Evolutionary conservation across 257 asterid species (phyloP).

Genomic region (Nicotiana tomentosiformis): DNA sequence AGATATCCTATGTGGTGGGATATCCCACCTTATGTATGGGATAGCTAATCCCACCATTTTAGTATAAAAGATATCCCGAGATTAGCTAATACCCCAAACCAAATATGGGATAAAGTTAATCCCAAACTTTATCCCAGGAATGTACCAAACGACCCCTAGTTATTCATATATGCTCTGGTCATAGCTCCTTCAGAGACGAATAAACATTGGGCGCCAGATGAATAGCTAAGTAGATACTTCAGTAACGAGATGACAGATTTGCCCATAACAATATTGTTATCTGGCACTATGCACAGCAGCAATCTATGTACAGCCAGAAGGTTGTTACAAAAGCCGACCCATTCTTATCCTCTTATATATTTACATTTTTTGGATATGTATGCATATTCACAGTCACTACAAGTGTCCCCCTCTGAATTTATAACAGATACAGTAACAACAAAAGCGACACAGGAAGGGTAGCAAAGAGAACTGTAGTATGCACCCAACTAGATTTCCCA

Average conservation of each 20-base stretch:
- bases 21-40: too few relatives aligned
- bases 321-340: not conserved
- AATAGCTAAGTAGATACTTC: not conserved
- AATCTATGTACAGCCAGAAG: not conserved
- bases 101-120: too few relatives aligned
- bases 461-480: not conserved
- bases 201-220: not conserved
- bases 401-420: not conserved
- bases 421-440: constrained; percentile 4
- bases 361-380: constrained; percentile 3
- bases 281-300: not conserved
- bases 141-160: too few relatives aligned
- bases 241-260: not conserved
- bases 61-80: too few relatives aligned
- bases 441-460: not conserved
- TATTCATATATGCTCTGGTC: not conserved
- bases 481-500: not conserved
- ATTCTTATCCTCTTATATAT: constrained; percentile 5
- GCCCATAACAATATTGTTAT: not conserved
- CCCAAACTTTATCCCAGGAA: too few relatives aligned
- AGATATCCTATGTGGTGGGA: too few relatives aligned
- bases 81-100: too few relatives aligned
- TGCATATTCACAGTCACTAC: not conserved
- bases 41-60: too few relatives aligned
- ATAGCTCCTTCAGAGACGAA: not conserved